Evolutionary conservation across 495 filamentous ascomycete species (phyloP).

Genomic region (Hypomontagnella monticulosa): DNA sequence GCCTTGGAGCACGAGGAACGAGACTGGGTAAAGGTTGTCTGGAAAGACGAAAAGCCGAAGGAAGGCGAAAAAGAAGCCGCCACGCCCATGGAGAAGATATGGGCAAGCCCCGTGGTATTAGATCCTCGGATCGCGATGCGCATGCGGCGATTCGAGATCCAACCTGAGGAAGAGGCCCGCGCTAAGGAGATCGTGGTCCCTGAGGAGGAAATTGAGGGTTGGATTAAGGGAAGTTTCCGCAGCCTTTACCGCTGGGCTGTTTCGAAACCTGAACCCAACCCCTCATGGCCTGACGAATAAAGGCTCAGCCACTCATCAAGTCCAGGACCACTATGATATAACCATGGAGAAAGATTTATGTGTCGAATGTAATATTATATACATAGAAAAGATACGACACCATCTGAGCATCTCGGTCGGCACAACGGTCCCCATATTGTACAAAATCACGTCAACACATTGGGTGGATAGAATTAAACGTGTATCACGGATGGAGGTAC

Average conservation of each 20-base stretch:
- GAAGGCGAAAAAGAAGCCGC: constrained; percentile 56
- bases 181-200: constrained; percentile 68
- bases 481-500: background rate
- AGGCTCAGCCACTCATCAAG: background rate
- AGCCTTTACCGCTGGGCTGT: constrained; percentile 56
- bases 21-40: constrained; percentile 86
- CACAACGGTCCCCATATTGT: constrained; percentile 11
- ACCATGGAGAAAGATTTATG: background rate
- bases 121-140: constrained; percentile 80
- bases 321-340: background rate
- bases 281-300: constrained; percentile 38
- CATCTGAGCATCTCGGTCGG: constrained; percentile 5
- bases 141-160: constrained; percentile 81
- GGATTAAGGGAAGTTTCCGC: constrained; percentile 61
- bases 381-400: constrained; percentile 23
- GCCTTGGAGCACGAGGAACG: constrained; percentile 79
- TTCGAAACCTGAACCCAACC: constrained; percentile 42
- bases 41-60: constrained; percentile 78
- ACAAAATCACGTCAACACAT: constrained; percentile 17
- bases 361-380: constrained; percentile 28
- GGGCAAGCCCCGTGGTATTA: constrained; percentile 78
- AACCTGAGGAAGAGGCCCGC: constrained; percentile 71
- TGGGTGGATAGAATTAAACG: constrained; percentile 3
- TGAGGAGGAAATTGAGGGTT: constrained; percentile 74
- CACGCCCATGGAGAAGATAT: constrained; percentile 67